Base-by-base conservation (phyloP, 805 yeast genomes). In the Nakazawaea molendinolei region DNA sequence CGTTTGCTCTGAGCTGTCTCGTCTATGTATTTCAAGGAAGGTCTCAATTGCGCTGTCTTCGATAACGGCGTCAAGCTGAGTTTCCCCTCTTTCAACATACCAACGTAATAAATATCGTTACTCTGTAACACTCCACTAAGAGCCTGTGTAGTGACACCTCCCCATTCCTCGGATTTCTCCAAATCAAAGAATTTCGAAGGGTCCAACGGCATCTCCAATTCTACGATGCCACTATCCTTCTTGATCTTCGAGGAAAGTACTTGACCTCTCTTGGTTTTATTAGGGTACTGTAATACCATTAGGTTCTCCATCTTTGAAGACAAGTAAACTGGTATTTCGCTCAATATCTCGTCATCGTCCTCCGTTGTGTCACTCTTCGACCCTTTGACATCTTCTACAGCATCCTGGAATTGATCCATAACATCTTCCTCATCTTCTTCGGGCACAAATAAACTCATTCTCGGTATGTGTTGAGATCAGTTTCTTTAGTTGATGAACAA, bases 21-120 rank as follows among this genome's bases (percentile, higher is more conserved):
- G 52, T 87, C 95, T 28, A 87, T 75, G 52, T 89, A 85, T 44
- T 70, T 72, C 60, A 92, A 86, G 47, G 73, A 71, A 3, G 97
- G 92, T 46, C 95, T 70, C 42, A 92, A 55, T 55, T 90, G 97
- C 0, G 81, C 74, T 0, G 83, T 74, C 15, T 76, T 67, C 23
- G 74, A 71, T 2, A 89, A 65, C 1, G 90, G 84, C 1, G 74
- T 57, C 42, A 90, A 55, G 9, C 33, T 83, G 75, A 6, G 86
- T 49, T 47, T 69, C 76, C 13, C 69, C 21, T 71, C 60, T 13
- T 43, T 36, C 26, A 58, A 39, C 8, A 46, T 31, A 3, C 64
- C 74, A 8, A 64, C 64, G 44, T 66, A 71, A 45, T 71, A 73
- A 0, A 81, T 82, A 23, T 67, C 69, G 23, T 71, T 63, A 4